Percentiles rank a stretch among this genome's conserved stretches.
phyloP scores from a whole-genome alignment of 305 asterid genomes.

The Fraxinus ornus region DNA sequence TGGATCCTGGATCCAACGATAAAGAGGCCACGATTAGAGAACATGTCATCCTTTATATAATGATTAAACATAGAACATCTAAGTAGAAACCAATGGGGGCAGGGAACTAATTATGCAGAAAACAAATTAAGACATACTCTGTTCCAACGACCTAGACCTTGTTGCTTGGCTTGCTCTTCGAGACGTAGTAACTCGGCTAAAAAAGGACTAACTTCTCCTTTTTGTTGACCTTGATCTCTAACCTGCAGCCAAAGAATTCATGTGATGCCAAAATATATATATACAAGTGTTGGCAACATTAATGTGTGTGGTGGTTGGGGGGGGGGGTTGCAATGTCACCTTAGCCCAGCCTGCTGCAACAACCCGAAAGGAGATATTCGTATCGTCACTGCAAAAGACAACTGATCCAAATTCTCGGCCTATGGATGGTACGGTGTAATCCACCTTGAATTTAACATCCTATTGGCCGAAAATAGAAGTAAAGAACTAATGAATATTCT shows the following conservation, averaged over 20 bases:
- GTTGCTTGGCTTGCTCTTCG: conserved; percentile 88
- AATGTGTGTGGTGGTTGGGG: not conserved
- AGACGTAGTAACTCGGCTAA: conserved; percentile 66
- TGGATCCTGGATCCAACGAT: conserved; percentile 54
- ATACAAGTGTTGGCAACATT: conserved; percentile 2
- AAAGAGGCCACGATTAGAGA: conserved; percentile 13
- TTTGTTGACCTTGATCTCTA: conserved; percentile 88
- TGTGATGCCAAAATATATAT: conserved; percentile 15
- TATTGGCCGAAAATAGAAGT: conserved; percentile 25
- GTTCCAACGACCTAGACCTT: conserved; percentile 97
- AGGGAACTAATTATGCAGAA: not conserved
- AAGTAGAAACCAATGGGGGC: not conserved
- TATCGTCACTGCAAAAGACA: conserved; percentile 44
- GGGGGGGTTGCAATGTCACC: conserved; percentile 36
- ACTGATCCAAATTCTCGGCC: conserved; percentile 91
- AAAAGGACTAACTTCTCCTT: conserved; percentile 88
- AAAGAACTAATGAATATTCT: not conserved
- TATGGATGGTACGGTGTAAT: conserved; percentile 79
- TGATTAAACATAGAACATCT: not conserved
- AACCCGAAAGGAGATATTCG: conserved; percentile 75
- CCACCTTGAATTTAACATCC: conserved; percentile 94
- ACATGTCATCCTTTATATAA: not conserved
- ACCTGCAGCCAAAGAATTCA: conserved; percentile 49
- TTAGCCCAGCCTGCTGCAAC: conserved; percentile 97
- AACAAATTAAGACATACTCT: conserved; percentile 49